These are phyloP conservation scores for Phytophthora foliorum DNA, from an alignment of 352 stramenopile genomes.

Conservation along the genomic window DNA sequence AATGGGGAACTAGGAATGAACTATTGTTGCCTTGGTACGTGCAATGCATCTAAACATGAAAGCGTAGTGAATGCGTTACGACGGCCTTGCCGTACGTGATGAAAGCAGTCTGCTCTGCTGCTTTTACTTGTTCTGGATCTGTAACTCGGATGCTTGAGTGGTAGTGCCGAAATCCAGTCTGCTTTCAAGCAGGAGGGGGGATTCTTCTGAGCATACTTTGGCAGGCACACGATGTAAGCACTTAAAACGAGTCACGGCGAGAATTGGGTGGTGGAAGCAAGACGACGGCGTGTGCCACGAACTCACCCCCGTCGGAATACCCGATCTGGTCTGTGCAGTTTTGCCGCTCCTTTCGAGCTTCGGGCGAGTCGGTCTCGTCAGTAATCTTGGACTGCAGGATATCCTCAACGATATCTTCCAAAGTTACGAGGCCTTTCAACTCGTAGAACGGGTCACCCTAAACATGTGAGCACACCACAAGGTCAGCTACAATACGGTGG, in stretches of 20 bases:
- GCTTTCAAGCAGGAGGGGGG: slow-evolving; percentile 24
- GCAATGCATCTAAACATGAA: not conserved
- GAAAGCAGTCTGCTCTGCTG: not conserved
- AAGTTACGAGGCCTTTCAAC: slow-evolving; percentile 97
- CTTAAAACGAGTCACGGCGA: slow-evolving; percentile 30
- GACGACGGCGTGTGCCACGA: slow-evolving; percentile 17
- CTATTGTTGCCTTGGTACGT: not conserved
- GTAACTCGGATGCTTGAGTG: slow-evolving; percentile 1
- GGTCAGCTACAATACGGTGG: not conserved
- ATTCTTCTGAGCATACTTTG: slow-evolving; percentile 38
- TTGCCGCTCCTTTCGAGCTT: slow-evolving; percentile 54
- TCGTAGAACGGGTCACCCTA: slow-evolving; percentile 96
- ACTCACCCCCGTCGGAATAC: slow-evolving; percentile 63
- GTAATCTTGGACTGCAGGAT: slow-evolving; percentile 97
- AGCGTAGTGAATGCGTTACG: slow-evolving; percentile 10
- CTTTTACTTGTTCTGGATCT: slow-evolving; percentile 11
- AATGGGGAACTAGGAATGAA: not conserved
- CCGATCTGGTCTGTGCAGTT: slow-evolving; percentile 67
- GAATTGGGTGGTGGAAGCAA: slow-evolving; percentile 23
- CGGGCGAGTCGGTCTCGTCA: slow-evolving; percentile 93
- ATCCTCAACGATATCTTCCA: slow-evolving; percentile 99
- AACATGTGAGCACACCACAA: not conserved
- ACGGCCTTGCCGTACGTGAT: slow-evolving; percentile 3
- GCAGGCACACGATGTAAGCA: slow-evolving; percentile 24
- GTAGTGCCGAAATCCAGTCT: slow-evolving; percentile 25